phyloP scores from a whole-genome alignment of 148 eudicot species.

The Persicaria maculosa region DNA sequence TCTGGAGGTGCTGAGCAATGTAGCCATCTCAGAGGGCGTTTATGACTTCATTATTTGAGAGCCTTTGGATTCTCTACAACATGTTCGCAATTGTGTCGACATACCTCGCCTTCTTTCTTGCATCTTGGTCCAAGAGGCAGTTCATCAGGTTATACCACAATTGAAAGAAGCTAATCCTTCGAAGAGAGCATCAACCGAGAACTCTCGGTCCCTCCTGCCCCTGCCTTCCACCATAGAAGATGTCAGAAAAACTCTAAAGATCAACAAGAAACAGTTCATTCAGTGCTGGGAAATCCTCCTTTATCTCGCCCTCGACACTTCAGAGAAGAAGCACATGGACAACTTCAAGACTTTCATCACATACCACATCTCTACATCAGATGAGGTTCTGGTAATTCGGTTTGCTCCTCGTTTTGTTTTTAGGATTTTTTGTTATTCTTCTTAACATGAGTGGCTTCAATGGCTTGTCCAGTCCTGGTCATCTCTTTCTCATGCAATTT shows the following conservation, averaged over 20 bases:
- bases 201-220: conserved; percentile 40
- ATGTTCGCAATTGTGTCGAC: conserved; percentile 59
- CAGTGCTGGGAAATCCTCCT: conserved; percentile 95
- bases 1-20: conserved; percentile 49
- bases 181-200: conserved; percentile 39
- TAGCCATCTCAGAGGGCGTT: conserved; percentile 56
- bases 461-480: too few relatives aligned
- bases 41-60: conserved; percentile 84
- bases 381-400: too few relatives aligned
- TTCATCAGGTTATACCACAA: conserved; percentile 30
- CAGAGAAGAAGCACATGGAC: conserved; percentile 64
- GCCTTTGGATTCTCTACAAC: conserved; percentile 81
- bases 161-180: conserved; percentile 70
- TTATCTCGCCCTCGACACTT: conserved; percentile 59
- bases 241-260: conserved; percentile 63
- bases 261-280: conserved; percentile 74
- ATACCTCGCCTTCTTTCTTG: conserved; percentile 57
- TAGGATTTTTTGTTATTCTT: too few relatives aligned
- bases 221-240: conserved; percentile 41
- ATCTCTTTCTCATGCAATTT: too few relatives aligned
- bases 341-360: background rate
- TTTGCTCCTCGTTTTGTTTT: too few relatives aligned
- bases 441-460: too few relatives aligned
- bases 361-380: too few relatives aligned
- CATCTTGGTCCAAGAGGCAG: conserved; percentile 41